A percentile compares a stretch with the other conserved stretches of the same genome.
phyloP scores from a whole-genome alignment of 768 basidiomycete genomes.

The Tylopilus intermedius region DNA sequence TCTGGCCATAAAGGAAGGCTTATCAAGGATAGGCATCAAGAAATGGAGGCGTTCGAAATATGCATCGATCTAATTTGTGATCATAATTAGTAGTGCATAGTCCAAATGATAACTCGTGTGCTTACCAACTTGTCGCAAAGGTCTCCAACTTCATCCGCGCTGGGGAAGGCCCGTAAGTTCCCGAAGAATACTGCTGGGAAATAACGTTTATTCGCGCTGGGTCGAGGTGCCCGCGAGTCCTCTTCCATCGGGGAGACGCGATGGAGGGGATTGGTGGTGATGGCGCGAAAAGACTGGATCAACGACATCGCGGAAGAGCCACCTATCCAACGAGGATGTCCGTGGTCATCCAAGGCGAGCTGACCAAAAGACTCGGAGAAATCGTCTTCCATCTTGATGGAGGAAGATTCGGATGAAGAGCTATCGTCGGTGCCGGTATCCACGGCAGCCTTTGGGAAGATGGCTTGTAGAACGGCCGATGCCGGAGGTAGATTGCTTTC shows the following conservation, averaged over 20 bases:
- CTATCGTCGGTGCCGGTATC: conserved; percentile 31
- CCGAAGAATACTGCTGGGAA: conserved; percentile 89
- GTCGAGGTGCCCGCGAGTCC: conserved; percentile 72
- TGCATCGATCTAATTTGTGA: conserved; percentile 60
- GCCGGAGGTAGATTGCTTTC: conserved; percentile 22
- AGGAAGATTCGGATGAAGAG: conserved; percentile 31
- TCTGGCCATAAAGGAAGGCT: conserved; percentile 70
- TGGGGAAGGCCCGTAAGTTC: conserved; percentile 75
- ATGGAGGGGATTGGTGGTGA: conserved; percentile 68
- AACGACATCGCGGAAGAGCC: conserved; percentile 90
- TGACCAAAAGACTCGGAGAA: conserved; percentile 83
- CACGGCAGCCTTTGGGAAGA: conserved; percentile 36
- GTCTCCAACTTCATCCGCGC: conserved; percentile 82
- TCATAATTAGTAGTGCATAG: conserved; percentile 21
- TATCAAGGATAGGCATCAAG: conserved; percentile 82
- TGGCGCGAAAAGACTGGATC: conserved; percentile 79
- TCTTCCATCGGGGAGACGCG: conserved; percentile 83
- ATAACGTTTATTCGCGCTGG: conserved; percentile 79
- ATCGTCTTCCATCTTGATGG: conserved; percentile 53
- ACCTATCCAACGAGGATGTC: conserved; percentile 89
- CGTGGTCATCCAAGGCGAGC: conserved; percentile 83
- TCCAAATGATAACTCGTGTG: conserved; percentile 19
- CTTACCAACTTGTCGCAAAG: conserved; percentile 81
- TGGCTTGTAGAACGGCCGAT: conserved; percentile 31
- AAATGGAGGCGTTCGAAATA: conserved; percentile 88